These are phyloP conservation scores for Medicago arabica DNA, from an alignment of 306 rosid species.

Conservation along the genomic window DNA sequence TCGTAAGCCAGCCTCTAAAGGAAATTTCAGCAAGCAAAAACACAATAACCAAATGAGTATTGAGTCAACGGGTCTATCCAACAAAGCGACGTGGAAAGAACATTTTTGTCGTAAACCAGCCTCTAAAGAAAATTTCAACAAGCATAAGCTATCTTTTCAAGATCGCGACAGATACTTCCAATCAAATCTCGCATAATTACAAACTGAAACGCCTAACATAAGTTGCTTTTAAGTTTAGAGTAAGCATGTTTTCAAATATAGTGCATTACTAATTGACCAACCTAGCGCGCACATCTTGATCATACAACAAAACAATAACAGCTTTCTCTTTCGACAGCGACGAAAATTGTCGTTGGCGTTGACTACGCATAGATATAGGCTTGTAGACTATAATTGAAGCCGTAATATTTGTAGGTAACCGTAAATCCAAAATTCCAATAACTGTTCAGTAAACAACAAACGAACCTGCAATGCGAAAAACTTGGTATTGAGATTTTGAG, in stretches of 20 bases:
- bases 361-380: background rate
- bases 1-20: background rate
- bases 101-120: constrained; percentile 6
- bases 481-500: constrained; percentile 86
- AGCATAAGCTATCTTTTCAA: constrained; percentile 3
- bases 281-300: background rate
- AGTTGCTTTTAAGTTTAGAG: background rate
- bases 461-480: constrained; percentile 99
- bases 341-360: background rate
- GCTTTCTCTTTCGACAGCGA: background rate
- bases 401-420: background rate
- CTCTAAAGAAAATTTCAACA: background rate
- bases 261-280: background rate
- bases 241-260: background rate
- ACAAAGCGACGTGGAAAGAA: background rate
- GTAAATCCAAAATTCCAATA: constrained; percentile 3
- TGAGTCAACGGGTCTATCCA: constrained; percentile 6
- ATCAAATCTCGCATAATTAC: constrained; percentile 23
- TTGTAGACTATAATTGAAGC: background rate
- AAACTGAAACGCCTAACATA: background rate
- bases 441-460: constrained; percentile 25
- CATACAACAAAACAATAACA: constrained; percentile 7
- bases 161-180: constrained; percentile 1
- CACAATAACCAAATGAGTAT: constrained; percentile 7
- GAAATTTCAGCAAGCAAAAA: background rate